Evolutionary conservation across 2,329 filamentous ascomycete genomes (phyloP).

Genomic region (Ophiosphaerella korrae): DNA sequence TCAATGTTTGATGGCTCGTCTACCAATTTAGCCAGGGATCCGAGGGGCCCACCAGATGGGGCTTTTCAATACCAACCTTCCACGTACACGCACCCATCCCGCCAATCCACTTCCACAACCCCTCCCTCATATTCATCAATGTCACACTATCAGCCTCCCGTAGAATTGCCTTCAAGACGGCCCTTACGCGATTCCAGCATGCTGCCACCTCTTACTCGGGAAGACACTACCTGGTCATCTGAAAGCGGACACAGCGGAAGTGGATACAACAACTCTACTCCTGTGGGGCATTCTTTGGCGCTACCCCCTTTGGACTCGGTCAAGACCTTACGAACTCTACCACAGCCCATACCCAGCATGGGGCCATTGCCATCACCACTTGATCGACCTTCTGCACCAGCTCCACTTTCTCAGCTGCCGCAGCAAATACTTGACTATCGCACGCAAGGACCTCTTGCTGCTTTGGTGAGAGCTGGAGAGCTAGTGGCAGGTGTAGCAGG

Average conservation of each 20-base stretch:
- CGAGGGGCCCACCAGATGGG: conserved; percentile 24
- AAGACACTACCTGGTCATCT: conserved; percentile 49
- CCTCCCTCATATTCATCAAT: conserved; percentile 22
- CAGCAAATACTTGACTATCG: conserved; percentile 36
- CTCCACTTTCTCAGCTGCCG: conserved; percentile 18
- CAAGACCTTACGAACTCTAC: conserved; percentile 44
- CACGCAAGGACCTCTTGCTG: conserved; percentile 42
- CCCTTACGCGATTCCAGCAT: conserved; percentile 34
- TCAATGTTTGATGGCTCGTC: conserved; percentile 29
- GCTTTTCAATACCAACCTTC: conserved; percentile 22
- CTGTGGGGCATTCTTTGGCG: conserved; percentile 13
- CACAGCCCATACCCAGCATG: conserved; percentile 44
- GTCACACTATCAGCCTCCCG: conserved; percentile 26
- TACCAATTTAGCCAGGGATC: conserved; percentile 25
- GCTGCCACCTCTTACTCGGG: conserved; percentile 44
- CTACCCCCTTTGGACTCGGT: conserved; percentile 33
- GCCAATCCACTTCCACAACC: conserved; percentile 22
- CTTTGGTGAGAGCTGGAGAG: conserved; percentile 46
- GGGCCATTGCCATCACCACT: conserved; percentile 36
- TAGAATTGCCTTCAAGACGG: conserved; percentile 40
- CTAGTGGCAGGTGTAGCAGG: conserved; percentile 42
- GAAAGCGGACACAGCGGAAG: conserved; percentile 39
- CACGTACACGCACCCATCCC: conserved; percentile 20
- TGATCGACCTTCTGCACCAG: conserved; percentile 30
- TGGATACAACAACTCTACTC: conserved; percentile 22